Base-by-base conservation (phyloP, 768 basidiomycete genomes). In the Lactarius vividus region DNA sequence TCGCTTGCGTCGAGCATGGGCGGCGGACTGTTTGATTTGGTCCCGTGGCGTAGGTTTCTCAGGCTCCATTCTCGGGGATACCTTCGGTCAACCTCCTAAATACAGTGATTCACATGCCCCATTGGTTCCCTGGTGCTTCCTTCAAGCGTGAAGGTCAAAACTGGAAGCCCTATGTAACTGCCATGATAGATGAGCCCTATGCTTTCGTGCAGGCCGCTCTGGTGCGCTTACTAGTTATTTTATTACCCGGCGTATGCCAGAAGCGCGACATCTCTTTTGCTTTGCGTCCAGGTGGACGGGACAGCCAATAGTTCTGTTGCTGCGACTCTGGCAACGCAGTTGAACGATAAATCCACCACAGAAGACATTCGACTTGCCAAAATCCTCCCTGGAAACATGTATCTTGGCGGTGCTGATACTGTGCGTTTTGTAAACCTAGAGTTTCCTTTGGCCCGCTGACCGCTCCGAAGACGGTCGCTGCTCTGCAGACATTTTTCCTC, bases 1-100 rank as follows among this genome's bases (percentile, higher is more conserved):
- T 28, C 42, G 23, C 58, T 59, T 18, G 58, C 58, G n/a, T 16
- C 58, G 1, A 69, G 77, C 31, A 29, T 56, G 26, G 28, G 40
- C 11, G 35, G 55, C 31, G 57, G 16, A 44, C 31, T 66, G 29
- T 35, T 49, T 37, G 46, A 84, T 62, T 63, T 68, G 33, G 56
- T 76, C 59, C 46, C 63, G 16, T 18, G 63, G 63, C 16, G 63
- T 59, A 23, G 37, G 46, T 44, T 8, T 35, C 11, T 26, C 39
- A 29, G 8, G n/a, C 29, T 23, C 29, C 9, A 40, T 60, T 4
- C 63, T 37, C 28, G 49, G 23, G 49, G 46, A 7, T 18, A 18
- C 33, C 2, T 20, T 23, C 20, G 0, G 37, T 18, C 28, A 40
- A 63, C 39, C 7, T 57, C 37, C 8, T 15, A 8, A 29, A 10